phyloP scores from a whole-genome alignment of 495 filamentous ascomycete species.

The Platismatia glauca region DNA sequence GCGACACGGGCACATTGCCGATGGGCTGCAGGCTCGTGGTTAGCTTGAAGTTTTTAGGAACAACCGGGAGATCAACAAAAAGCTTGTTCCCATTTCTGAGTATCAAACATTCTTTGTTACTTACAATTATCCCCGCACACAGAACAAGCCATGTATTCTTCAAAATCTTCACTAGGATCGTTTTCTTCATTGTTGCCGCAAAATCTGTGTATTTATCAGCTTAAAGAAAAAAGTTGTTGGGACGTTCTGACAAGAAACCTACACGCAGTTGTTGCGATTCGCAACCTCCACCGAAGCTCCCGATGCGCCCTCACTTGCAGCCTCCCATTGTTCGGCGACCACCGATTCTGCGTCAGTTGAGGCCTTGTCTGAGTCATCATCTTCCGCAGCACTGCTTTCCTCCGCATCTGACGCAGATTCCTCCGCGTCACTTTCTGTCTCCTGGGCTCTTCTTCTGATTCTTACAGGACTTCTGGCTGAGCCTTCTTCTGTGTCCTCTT shows the following conservation, averaged over 20 bases:
- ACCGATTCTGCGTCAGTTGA: slow-evolving; percentile 59
- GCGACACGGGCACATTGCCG: slow-evolving; percentile 83
- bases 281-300: slow-evolving; percentile 58
- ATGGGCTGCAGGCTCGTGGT: slow-evolving; percentile 56
- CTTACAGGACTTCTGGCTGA: slow-evolving; percentile 4
- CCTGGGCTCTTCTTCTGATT: slow-evolving; percentile 6
- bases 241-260: slow-evolving; percentile 36
- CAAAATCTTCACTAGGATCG: slow-evolving; percentile 80
- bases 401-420: slow-evolving; percentile 19
- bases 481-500: slow-evolving; percentile 20
- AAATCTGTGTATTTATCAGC: slow-evolving; percentile 41
- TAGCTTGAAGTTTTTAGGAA: slow-evolving; percentile 22
- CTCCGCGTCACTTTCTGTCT: slow-evolving; percentile 17
- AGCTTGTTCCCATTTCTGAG: slow-evolving; percentile 27
- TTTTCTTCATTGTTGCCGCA: slow-evolving; percentile 77
- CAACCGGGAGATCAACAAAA: slow-evolving; percentile 32
- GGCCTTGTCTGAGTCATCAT: slow-evolving; percentile 41
- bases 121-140: slow-evolving; percentile 84
- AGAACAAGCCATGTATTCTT: slow-evolving; percentile 69
- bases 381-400: slow-evolving; percentile 29
- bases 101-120: slow-evolving; percentile 33
- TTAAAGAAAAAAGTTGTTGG: neutral
- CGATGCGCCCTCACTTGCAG: slow-evolving; percentile 50
- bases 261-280: slow-evolving; percentile 55
- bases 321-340: slow-evolving; percentile 56